These are phyloP conservation scores for Ophiostoma pallidulum DNA, from an alignment of 2,329 filamentous ascomycete species.

Conservation along the genomic window DNA sequence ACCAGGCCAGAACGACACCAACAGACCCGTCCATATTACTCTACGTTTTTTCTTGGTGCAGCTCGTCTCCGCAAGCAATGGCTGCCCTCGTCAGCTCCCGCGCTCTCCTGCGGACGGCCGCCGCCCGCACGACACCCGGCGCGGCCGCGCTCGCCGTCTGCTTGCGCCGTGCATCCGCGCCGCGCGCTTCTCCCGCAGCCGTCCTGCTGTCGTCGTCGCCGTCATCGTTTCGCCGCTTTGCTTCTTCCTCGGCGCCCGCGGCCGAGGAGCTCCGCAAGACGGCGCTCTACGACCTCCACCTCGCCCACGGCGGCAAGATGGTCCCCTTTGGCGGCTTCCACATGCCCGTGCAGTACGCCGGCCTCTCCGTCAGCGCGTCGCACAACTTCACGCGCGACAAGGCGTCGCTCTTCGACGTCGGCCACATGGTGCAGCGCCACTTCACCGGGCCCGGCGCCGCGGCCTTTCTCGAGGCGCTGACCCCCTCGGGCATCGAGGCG, in stretches of 20 bases:
- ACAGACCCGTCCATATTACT: neutral
- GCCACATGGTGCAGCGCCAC: slow-evolving; percentile 90
- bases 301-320: slow-evolving; percentile 78
- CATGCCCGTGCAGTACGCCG: slow-evolving; percentile 86
- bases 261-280: slow-evolving; percentile 22
- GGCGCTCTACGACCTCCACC: slow-evolving; percentile 28
- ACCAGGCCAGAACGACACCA: no score
- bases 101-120: slow-evolving; percentile 1
- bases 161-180: neutral
- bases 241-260: slow-evolving; percentile 5
- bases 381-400: slow-evolving; percentile 84
- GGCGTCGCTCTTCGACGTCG: slow-evolving; percentile 89
- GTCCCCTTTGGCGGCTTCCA: slow-evolving; percentile 89
- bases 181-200: neutral
- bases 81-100: slow-evolving; percentile 5
- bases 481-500: slow-evolving; percentile 60
- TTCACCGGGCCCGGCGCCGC: slow-evolving; percentile 73
- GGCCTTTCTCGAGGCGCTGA: slow-evolving; percentile 74
- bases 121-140: neutral
- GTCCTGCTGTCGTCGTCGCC: neutral
- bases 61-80: neutral
- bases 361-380: slow-evolving; percentile 68
- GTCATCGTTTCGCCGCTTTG: neutral
- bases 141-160: neutral
- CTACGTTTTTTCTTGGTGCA: no score